Evolutionary conservation across 331 rosid genomes (phyloP).

Genomic region (Phaseolus coccineus): DNA sequence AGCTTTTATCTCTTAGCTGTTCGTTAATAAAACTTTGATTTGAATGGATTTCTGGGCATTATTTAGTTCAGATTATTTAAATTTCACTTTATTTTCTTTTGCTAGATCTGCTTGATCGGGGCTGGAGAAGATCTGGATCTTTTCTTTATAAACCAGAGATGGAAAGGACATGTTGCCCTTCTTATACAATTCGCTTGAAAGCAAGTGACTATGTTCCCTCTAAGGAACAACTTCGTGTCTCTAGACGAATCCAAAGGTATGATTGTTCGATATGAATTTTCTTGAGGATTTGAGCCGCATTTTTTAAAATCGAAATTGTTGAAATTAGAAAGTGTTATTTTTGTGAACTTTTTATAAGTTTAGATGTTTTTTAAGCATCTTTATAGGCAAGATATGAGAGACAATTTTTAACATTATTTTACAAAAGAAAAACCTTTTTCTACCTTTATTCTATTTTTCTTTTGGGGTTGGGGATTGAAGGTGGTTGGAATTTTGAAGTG

Average conservation of each 20-base stretch:
- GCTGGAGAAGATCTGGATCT: slow-evolving; percentile 97
- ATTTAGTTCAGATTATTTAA: slow-evolving; percentile 17
- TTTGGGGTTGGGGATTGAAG: neutral
- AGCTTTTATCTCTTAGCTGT: slow-evolving; percentile 20
- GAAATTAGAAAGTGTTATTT: neutral
- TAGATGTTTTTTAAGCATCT: slow-evolving; percentile 20
- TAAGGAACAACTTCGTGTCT: slow-evolving; percentile 83
- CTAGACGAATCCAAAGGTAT: slow-evolving; percentile 84
- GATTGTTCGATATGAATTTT: slow-evolving; percentile 32
- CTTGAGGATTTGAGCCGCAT: slow-evolving; percentile 7
- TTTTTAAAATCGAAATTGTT: slow-evolving; percentile 12
- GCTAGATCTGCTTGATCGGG: slow-evolving; percentile 87
- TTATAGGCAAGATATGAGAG: slow-evolving; percentile 4
- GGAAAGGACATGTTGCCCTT: slow-evolving; percentile 93
- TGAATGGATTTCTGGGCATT: slow-evolving; percentile 27
- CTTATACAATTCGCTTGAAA: slow-evolving; percentile 87
- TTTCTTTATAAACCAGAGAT: slow-evolving; percentile 92
- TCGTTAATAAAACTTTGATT: neutral
- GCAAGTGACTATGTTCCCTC: slow-evolving; percentile 77
- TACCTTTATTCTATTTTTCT: neutral
- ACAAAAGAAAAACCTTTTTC: neutral
- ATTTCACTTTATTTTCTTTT: slow-evolving; percentile 41
- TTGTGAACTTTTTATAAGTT: neutral
- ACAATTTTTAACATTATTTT: neutral
- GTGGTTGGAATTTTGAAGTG: slow-evolving; percentile 29